phyloP scores from a whole-genome alignment of 768 basidiomycete genomes.

The Suillus spraguei region DNA sequence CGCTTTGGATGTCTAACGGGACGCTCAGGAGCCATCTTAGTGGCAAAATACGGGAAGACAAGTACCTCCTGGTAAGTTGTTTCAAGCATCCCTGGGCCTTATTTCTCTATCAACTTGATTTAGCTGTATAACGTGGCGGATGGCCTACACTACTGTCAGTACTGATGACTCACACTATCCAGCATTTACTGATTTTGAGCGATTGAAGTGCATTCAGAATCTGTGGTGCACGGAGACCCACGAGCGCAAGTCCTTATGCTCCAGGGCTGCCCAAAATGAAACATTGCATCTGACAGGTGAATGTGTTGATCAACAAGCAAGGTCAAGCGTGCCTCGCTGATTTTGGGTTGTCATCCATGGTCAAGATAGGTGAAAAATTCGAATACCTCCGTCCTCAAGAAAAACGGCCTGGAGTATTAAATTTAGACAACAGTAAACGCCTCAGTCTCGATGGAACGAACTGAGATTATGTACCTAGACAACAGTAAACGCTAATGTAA shows the following conservation, averaged over 20 bases:
- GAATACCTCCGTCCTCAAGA: background rate
- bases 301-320: background rate
- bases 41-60: background rate
- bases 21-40: background rate
- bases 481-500: too few relatives aligned
- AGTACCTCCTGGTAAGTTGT: background rate
- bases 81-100: too few relatives aligned
- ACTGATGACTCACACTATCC: background rate
- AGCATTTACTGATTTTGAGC: background rate
- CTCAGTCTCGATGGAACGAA: too few relatives aligned
- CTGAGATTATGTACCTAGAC: too few relatives aligned
- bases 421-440: too few relatives aligned
- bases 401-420: background rate
- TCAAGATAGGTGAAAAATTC: background rate
- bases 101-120: background rate
- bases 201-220: slow-evolving; percentile 7
- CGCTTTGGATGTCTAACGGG: slow-evolving; percentile 4
- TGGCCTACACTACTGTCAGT: slow-evolving; percentile 6
- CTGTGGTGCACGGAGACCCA: slow-evolving; percentile 8
- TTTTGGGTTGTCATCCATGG: slow-evolving; percentile 5
- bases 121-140: background rate
- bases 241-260: background rate
- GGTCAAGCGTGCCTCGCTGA: slow-evolving; percentile 5
- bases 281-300: background rate
- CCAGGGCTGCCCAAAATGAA: background rate